Evolutionary conservation across 208 protist species (phyloP), one percentile per base, ranked within the genome.

Genomic region (Acanthamoeba sp.): DNA sequence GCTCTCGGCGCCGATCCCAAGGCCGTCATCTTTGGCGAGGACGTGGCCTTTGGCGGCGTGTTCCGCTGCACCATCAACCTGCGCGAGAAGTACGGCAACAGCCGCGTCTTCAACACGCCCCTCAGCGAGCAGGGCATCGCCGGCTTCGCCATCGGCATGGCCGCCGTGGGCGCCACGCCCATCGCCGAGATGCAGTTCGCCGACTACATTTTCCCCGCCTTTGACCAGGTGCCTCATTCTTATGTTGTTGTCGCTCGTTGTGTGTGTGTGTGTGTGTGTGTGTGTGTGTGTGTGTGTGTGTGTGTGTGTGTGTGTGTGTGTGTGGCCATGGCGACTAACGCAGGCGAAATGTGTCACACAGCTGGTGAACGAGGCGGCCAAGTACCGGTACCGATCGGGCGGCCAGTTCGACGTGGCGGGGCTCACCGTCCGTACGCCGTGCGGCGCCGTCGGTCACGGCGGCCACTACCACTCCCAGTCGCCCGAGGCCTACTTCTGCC

Each of bases 151-250:
- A 98, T 99, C 93, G 99, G 99, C 94, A 97, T 98, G 87, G 97
- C 98, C 27, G 95, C 97, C 20, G 66, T 96, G 34, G 98, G 98
- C 24, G 64, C 66, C 40, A 99, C 97, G 9, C 98, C 99, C 38
- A 99, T 99, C 52, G 99, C 99, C 14, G 99, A 99, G 96, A 99
- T 99, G 57, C 99, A 99, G 96, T 99, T 99, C 96, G 99, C 99
- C 7, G 99, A 99, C 96, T 99, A 99, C 97, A 99, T 99, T 71
- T 99, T 99, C 94, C 99, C 99, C 34, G 99, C 99, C 6, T 99
- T 99, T 96, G 99, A 99, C 94, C 99, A 98, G 89, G 96, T 97
- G 80, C 52, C 14, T 62, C 55, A 7, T 12, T n/a, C 22, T 4
- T 62, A 22, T 16, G 22, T 55, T 16, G 6, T 16, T 62, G 22